Base-by-base conservation (phyloP, 129 eudicot species). In the Solidago caesia region DNA sequence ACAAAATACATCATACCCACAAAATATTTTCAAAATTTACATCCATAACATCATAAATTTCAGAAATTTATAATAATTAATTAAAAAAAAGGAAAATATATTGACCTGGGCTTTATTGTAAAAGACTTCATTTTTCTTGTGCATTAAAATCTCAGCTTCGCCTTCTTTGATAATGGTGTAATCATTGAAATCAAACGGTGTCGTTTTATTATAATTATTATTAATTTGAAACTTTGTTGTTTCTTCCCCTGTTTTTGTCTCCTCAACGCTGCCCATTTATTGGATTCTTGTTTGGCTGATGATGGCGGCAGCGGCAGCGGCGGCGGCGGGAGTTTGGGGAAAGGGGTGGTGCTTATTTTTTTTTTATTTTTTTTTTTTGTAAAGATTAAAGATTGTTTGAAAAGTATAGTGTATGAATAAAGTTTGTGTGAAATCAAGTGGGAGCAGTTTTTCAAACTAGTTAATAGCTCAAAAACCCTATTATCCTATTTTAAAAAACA, bases 121-220 rank as follows among this genome's bases (percentile, higher is more conserved):
- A 67, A 94, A 90, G 82, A 94, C 98, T 90, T 88, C 82, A 62
- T 94, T 94, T 66, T 88, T 83, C 45, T 87, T 77, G 77, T 88
- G 96, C 98, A 90, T 94, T 16, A 94, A 75, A 86, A 94, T 94
- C 89, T 94, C 98, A 71, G 98, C 97, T 75, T 94, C 98, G 8
- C 98, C 98, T 67, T 94, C 96, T 80, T 86, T 94, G 71, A 94
- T 87, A 46, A 94, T 49, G 48, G 82, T 80, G 80, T 72, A 88
- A 79, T 94, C 96, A 78, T 76, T 85, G 74, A 86, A 67, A 87
- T 88, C 93, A 80, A 85, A 76, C 5, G 91, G 25, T 51, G 70
- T 46, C 45, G 55, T 48, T 0, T 62, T 62, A 62, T 63, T 63
- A 62, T n/a, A n/a, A n/a, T 21, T 21, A 33, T 53, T 53, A 49